Evolutionary conservation across 139 green algal genomes (phyloP).

Genomic region (Pseudopediastrum boryanum): DNA sequence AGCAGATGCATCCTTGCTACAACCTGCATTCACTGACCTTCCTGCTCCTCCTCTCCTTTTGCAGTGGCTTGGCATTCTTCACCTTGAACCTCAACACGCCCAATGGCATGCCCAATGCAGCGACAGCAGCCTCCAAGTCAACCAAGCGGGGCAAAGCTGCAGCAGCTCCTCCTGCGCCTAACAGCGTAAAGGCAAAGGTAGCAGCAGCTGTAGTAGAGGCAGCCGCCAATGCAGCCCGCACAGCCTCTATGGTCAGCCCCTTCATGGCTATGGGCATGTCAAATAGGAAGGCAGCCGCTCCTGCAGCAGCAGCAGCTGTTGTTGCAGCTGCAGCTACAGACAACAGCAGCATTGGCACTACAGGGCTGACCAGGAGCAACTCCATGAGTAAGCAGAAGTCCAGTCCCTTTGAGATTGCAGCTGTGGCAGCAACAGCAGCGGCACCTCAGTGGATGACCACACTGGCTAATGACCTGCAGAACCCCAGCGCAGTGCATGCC

Average conservation of each 20-base stretch:
- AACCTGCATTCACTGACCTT: not conserved
- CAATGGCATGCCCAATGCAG: not conserved
- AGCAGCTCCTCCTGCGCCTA: too few species aligned
- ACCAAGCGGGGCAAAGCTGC: too few species aligned
- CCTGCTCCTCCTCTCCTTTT: not conserved
- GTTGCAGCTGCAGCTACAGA: not conserved
- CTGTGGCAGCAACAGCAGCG: too few species aligned
- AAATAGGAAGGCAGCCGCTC: not conserved
- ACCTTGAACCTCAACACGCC: slow-evolving; percentile 7
- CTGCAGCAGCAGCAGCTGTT: not conserved
- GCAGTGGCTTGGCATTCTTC: slow-evolving; percentile 35
- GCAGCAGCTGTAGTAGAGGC: slow-evolving; percentile 9
- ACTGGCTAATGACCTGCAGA: too few species aligned
- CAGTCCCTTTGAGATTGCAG: too few species aligned
- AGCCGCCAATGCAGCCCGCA: not conserved
- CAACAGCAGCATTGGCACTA: slow-evolving; percentile 21
- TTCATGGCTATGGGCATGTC: not conserved
- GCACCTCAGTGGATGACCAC: too few species aligned
- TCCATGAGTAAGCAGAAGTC: too few species aligned
- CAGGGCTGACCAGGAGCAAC: too few species aligned
- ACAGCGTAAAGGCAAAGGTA: slow-evolving; percentile 6
- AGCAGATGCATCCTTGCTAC: too few species aligned
- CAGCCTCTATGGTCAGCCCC: not conserved
- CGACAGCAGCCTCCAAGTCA: slow-evolving; percentile 9
- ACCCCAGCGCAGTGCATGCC: too few species aligned